Evolutionary conservation across 1,139 yeast species (phyloP), one percentile per base, ranked within the genome.

Genomic region (Protomyces arabidopsidicola): DNA sequence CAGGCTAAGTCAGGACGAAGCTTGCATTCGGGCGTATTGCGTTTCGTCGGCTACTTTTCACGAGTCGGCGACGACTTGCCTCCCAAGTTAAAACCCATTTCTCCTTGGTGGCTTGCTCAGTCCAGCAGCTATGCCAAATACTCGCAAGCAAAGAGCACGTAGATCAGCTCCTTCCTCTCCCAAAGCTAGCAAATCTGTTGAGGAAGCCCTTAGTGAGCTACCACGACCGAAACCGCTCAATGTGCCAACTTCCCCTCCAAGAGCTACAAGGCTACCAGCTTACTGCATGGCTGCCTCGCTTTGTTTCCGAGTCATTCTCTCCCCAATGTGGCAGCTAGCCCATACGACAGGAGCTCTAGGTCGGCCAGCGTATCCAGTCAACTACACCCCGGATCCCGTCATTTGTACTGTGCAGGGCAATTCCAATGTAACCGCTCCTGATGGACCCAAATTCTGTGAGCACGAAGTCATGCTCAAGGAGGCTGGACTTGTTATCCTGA

Each of bases 381-480:
- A 18, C 6, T 57, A 50, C 36, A 35, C 61, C 24, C 50, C 61
- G 10, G 36, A 45, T 2, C 55, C 38, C n/a, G 51, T 57, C 24
- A 8, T 45, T n/a, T 57, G 61, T 38, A n/a, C 61, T n/a, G 50
- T 57, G n/a, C 55, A 57, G 36, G 55, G 16, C 18, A 16, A 14
- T 14, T 14, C n/a, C 16, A 10, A 2, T 38, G 6, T 14, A n/a
- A 38, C 16, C 14, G 16, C 55, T 12, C 38, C 38, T 2, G 48
- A 48, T 50, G 61, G 54, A 16, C 61, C 61, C n/a, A 48, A 57
- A 39, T 57, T 48, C 24, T 57, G 61, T 18, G 54, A 48, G 27
- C 61, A 57, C 38, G 55, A 57, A 39, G 39, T 57, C 51, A n/a
- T 57, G 38, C 51, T 57, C 31, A 39, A 27, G 10, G 55, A 57